phyloP scores from a whole-genome alignment of 164 flowering plant genomes.

The Buxus sempervirens region DNA sequence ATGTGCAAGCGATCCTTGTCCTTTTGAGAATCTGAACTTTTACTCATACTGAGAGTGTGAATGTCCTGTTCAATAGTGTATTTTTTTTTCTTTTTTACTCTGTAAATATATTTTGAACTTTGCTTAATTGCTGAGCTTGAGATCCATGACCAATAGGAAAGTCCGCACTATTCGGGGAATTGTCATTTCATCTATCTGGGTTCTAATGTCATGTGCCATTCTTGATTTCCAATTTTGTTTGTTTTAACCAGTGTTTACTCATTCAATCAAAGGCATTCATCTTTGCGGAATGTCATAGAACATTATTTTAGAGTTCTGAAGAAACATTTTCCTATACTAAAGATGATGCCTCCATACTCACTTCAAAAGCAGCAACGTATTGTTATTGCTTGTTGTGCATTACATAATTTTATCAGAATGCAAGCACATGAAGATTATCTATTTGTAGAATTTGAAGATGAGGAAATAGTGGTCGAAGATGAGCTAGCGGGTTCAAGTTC shows the following conservation, averaged over 20 bases:
- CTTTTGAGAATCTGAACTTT: neutral
- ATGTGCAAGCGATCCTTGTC: neutral
- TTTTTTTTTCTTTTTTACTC: constrained; percentile 8
- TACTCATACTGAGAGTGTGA: constrained; percentile 9
- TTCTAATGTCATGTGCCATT: neutral
- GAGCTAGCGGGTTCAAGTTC: too few species aligned
- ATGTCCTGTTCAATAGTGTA: neutral
- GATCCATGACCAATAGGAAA: neutral
- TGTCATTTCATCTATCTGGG: neutral
- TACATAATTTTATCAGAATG: too few species aligned
- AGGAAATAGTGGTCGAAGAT: too few species aligned
- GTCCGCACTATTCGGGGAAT: neutral
- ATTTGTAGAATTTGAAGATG: too few species aligned
- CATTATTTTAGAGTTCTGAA: too few species aligned
- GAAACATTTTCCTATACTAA: too few species aligned
- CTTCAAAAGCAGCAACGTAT: too few species aligned
- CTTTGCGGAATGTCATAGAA: too few species aligned
- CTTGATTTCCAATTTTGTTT: neutral
- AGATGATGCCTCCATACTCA: too few species aligned
- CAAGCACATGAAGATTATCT: too few species aligned
- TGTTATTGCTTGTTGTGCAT: too few species aligned
- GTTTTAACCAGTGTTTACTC: neutral
- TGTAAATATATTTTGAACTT: constrained; percentile 19
- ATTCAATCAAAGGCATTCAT: too few species aligned
- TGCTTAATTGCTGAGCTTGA: constrained; percentile 9